phyloP scores from a whole-genome alignment of 495 filamentous ascomycete genomes.

The Aspergillus steynii region DNA sequence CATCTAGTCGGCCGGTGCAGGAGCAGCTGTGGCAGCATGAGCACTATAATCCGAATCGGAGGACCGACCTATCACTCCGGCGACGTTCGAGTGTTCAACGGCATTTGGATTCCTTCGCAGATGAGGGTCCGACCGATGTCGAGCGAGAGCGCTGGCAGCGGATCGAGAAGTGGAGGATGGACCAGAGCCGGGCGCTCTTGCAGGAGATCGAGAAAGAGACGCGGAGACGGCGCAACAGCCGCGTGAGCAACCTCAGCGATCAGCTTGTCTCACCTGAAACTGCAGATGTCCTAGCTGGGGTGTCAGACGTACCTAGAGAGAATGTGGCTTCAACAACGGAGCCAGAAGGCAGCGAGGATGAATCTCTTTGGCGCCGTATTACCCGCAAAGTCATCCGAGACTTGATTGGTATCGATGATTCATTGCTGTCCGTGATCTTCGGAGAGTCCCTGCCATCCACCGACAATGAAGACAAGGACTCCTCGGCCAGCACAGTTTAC shows the following conservation, averaged over 20 bases:
- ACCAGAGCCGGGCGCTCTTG: constrained; percentile 81
- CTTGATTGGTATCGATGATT: constrained; percentile 88
- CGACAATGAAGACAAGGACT: constrained; percentile 16
- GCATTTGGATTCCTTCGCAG: constrained; percentile 63
- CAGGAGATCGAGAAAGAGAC: constrained; percentile 90
- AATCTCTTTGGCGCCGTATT: constrained; percentile 77
- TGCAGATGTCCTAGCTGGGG: constrained; percentile 19
- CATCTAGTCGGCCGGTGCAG: constrained; percentile 58
- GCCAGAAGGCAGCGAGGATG: constrained; percentile 35
- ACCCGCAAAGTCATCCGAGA: constrained; percentile 85
- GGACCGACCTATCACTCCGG: constrained; percentile 34
- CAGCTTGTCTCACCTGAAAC: constrained; percentile 18
- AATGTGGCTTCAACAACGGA: constrained; percentile 9
- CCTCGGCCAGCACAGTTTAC: constrained; percentile 14
- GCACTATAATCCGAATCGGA: constrained; percentile 69
- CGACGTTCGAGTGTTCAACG: constrained; percentile 62
- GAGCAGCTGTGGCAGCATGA: constrained; percentile 86
- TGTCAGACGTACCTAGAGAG: constrained; percentile 25
- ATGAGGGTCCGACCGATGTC: constrained; percentile 56
- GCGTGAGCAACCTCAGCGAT: constrained; percentile 33
- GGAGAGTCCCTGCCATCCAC: constrained; percentile 76
- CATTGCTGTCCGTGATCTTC: constrained; percentile 78
- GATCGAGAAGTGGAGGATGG: constrained; percentile 89
- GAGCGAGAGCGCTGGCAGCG: constrained; percentile 69
- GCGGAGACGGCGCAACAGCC: constrained; percentile 53